Evolutionary conservation across 345 rosid species (phyloP).

Genomic region (Atalantia buxifolia): DNA sequence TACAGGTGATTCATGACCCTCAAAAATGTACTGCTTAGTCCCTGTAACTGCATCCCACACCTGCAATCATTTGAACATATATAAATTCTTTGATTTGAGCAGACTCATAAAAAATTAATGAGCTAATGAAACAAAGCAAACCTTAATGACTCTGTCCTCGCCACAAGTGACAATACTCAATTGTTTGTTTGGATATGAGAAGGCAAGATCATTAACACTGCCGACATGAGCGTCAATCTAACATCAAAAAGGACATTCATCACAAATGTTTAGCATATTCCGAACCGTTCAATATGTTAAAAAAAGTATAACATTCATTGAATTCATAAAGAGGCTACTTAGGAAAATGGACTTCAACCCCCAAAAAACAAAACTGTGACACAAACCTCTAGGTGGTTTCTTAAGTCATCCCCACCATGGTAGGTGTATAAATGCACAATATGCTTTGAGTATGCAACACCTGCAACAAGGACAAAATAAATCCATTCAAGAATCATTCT

Average conservation of each 20-base stretch:
- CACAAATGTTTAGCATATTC: background rate
- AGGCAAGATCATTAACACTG: constrained; percentile 81
- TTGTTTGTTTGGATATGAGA: constrained; percentile 73
- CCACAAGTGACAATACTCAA: constrained; percentile 74
- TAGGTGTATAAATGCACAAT: constrained; percentile 74
- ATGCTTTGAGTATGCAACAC: constrained; percentile 87
- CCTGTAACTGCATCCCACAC: constrained; percentile 88
- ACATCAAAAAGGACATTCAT: constrained; percentile 7
- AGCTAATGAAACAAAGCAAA: constrained; percentile 31
- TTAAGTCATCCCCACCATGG: constrained; percentile 58
- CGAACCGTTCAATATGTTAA: background rate
- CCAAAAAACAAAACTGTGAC: background rate
- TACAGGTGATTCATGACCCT: constrained; percentile 91
- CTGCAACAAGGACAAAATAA: constrained; percentile 35
- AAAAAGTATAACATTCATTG: background rate
- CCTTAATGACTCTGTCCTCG: constrained; percentile 78
- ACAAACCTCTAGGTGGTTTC: constrained; percentile 74
- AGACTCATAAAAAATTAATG: background rate
- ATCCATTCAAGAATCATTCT: background rate
- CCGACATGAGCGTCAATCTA: constrained; percentile 92
- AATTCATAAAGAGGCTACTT: background rate
- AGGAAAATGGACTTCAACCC: background rate
- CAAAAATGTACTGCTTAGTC: constrained; percentile 43
- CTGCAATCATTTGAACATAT: constrained; percentile 36
- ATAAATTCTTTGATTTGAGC: constrained; percentile 8